These are phyloP conservation scores for Mycena capillaripes DNA, from an alignment of 768 basidiomycete species.

Conservation along the genomic window DNA sequence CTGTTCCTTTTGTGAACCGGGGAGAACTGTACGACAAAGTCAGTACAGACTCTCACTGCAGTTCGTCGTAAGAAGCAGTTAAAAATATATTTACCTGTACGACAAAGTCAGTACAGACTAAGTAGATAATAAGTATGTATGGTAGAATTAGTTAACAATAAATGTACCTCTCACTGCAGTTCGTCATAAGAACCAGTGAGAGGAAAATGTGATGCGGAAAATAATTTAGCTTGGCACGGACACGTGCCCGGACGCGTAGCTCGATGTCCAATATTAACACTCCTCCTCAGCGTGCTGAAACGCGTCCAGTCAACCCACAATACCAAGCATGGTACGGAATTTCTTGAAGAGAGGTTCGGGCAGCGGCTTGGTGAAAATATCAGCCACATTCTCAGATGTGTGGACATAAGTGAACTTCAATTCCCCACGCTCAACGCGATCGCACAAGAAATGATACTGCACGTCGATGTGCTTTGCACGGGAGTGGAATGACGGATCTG, in stretches of 20 bases:
- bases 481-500: conserved; percentile 43
- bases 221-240: neutral
- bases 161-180: neutral
- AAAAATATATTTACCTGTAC: neutral
- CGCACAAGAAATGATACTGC: conserved; percentile 48
- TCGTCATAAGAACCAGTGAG: neutral
- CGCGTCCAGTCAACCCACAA: conserved; percentile 25
- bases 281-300: conserved; percentile 13
- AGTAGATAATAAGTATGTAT: neutral
- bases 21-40: too few species aligned
- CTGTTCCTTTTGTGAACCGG: neutral
- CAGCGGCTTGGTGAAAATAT: conserved; percentile 54
- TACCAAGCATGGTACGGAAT: conserved; percentile 16
- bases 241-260: neutral
- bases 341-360: conserved; percentile 14
- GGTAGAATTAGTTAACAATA: neutral
- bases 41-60: too few species aligned
- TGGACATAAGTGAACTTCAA: conserved; percentile 43
- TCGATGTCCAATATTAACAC: neutral
- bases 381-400: conserved; percentile 48
- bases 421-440: conserved; percentile 40
- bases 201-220: neutral
- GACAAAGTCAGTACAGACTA: neutral
- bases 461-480: conserved; percentile 51
- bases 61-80: too few species aligned